Conservation (phyloP, 2,329 filamentous ascomycete genomes). For the Trichoderma sp. region DNA sequence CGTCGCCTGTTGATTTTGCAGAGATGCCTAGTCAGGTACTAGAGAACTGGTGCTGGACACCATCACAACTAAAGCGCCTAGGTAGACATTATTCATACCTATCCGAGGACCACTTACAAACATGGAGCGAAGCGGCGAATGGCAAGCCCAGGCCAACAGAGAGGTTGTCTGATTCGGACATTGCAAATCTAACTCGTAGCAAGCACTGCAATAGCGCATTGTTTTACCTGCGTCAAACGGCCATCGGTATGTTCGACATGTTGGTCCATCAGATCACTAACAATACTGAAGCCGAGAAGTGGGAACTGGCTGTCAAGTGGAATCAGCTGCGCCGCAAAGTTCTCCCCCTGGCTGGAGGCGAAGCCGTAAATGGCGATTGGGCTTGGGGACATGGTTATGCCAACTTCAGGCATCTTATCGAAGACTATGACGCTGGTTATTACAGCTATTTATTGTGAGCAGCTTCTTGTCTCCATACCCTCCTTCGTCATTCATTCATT, state of each 20-base stretch:
- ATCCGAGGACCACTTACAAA: background rate
- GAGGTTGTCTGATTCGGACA: background rate
- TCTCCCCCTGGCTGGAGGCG: background rate
- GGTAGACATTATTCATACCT: background rate
- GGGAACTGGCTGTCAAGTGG: background rate
- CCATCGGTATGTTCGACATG: background rate
- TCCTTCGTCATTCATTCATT: background rate
- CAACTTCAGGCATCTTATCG: background rate
- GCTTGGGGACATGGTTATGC: background rate
- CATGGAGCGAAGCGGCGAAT: background rate
- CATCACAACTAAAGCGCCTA: background rate
- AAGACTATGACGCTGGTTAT: background rate
- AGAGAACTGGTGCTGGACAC: constrained; percentile 5
- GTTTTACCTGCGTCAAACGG: background rate
- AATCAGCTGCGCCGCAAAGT: background rate
- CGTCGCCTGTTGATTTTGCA: constrained; percentile 14
- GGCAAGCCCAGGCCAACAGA: background rate
- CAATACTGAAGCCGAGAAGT: background rate
- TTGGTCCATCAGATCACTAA: background rate
- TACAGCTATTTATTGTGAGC: background rate
- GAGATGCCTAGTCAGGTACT: constrained; percentile 18
- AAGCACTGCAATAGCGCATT: background rate
- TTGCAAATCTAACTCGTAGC: background rate
- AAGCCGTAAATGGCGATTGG: background rate
- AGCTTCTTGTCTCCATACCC: background rate